Evolutionary conservation across 352 stramenopile species (phyloP), one percentile per base, ranked within the genome.

Genomic region (Globisporangium megalacanthum): DNA sequence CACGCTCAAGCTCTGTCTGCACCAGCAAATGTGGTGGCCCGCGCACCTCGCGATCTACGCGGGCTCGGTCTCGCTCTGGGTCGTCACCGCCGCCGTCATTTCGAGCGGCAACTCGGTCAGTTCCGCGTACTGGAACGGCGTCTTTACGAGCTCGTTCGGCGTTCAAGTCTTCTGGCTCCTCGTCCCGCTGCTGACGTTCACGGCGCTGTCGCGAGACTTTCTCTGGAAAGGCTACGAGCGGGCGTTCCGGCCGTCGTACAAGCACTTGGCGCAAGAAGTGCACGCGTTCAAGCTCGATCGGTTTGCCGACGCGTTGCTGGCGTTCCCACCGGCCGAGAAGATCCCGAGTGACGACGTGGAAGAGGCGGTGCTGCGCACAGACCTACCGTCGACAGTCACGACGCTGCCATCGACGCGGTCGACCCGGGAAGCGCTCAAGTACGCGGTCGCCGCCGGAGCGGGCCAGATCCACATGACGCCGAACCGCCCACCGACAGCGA

Each of bases 1-100:
- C 49, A 97, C 93, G 36, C 72, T 97, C 56, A 99, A 99, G 77
- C 82, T 97, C 3, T 86, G 83, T 54, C 61, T 94, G 49, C 80
- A 92, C 49, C 82, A 94, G 61, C 79, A 94, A 57, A 89, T 94
- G 78, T 92, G 82, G 77, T 90, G 81, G 79, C 61, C 74, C 3
- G 61, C 86, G 46, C 86, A 95, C 62, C 70, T 90, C 35, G 62
- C 46, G 22, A 73, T 95, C 44, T 94, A 92, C 68, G 13, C 83
- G 5, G 61, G 68, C 0, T 94, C 83, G 8, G 86, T 78, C 53
- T 62, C 68, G 55, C 69, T 92, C 7, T 95, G 86, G 86, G 73
- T 90, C 36, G 72, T 79, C 41, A 86, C 80, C 0, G 83, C 83
- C 1, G 70, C 69, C 1, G 73, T 94, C 29, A 92, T 94, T 31